Percentiles rank a stretch among this genome's conserved stretches.
Evolutionary conservation across 2,329 filamentous ascomycete genomes (phyloP).

Genomic region (Colletotrichum brevisporum): DNA sequence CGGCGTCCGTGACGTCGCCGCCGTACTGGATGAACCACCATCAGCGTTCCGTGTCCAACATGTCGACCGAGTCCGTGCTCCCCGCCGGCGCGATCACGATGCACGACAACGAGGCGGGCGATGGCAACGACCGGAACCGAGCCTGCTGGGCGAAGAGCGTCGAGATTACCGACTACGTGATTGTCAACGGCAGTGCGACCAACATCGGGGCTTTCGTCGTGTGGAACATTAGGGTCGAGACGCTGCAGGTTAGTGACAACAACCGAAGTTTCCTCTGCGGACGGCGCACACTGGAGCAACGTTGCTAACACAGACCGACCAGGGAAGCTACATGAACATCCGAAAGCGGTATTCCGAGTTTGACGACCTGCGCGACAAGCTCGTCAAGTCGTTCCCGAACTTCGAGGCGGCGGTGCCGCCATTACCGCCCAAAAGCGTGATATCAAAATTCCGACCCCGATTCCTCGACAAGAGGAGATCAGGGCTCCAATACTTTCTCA

Average conservation of each 20-base stretch:
- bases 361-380: conserved; percentile 80
- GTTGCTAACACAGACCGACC: conserved; percentile 45
- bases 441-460: conserved; percentile 85
- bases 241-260: conserved; percentile 76
- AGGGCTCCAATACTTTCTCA: conserved; percentile 92
- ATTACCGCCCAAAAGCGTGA: conserved; percentile 90
- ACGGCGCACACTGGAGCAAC: neutral
- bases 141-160: conserved; percentile 77
- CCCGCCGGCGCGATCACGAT: conserved; percentile 70
- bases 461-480: conserved; percentile 89
- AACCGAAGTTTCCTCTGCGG: neutral
- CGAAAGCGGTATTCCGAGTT: conserved; percentile 93
- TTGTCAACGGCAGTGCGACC: conserved; percentile 69
- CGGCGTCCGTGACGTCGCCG: conserved; percentile 53
- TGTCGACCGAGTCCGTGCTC: conserved; percentile 65
- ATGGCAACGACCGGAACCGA: conserved; percentile 64
- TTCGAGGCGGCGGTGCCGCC: conserved; percentile 89
- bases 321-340: conserved; percentile 74
- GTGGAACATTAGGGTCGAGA: conserved; percentile 92
- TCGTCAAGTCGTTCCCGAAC: conserved; percentile 86
- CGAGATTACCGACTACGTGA: conserved; percentile 68
- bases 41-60: conserved; percentile 53
- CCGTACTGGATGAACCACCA: conserved; percentile 61
- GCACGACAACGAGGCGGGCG: conserved; percentile 72
- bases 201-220: conserved; percentile 91